Base-by-base conservation (phyloP, 345 rosid species). In the Eutrema heterophyllum region DNA sequence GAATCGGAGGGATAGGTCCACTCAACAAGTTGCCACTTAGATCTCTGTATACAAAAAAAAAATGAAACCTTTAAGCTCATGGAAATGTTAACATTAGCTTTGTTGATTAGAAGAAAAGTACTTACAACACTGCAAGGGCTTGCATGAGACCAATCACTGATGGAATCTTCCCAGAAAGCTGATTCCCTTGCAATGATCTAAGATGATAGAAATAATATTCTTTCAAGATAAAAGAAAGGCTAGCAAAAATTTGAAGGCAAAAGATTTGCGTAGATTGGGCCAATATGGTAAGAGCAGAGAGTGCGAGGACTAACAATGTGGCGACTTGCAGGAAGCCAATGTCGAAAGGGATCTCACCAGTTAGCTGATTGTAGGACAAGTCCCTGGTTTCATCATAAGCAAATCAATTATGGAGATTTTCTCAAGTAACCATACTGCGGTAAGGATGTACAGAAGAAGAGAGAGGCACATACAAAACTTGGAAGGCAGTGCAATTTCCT, bases 401-500 rank as follows among this genome's bases (percentile, higher is more conserved):
- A 43, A 65, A 65, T 14, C 58, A 60, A 14, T 10, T 14, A 8
- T 32, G 9, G 3, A 39, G 9, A 33, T 51, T 40, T 39, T 48
- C 9, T 9, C 5, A 56, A 32, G 53, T 52, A 35, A 51, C 29
- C 35, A 61, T 45, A 49, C 30, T 45, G 59, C 35, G 41, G 27
- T 48, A 64, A 33, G 24, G 35, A 64, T 44, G 53, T 26, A 9
- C n/a, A 21, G 71, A 71, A 63, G 50, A 51, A 77, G 53, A 73
- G 75, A 26, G 29, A 56, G 71, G 74, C 79, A 88, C 97, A 69
- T 90, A 95, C 99, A 95, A 80, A 86, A 95, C 98, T 83, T 95
- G 99, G 86, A 95, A 95, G 85, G 96, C 84, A 65, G 97, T 88
- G 79, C 98, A 92, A 78, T 95, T 95, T 85, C 99, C 99, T n/a